Conservation (phyloP, 106 monocot genomes). For the Hemerocallis citrina region DNA sequence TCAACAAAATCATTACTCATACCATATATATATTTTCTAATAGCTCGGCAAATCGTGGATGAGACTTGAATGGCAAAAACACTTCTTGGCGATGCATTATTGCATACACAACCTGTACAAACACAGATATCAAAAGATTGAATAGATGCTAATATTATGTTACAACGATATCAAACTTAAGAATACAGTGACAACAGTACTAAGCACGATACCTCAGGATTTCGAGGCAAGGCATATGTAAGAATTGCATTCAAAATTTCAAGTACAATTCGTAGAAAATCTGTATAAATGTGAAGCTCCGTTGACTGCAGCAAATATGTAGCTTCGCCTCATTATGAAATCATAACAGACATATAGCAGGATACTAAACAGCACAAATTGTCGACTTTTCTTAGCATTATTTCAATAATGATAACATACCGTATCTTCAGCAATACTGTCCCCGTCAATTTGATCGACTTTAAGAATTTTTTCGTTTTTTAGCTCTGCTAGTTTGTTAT, state of each 20-base stretch:
- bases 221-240: constrained; percentile 79
- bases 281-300: constrained; percentile 94
- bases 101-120: constrained; percentile 85
- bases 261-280: constrained; percentile 86
- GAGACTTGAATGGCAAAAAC: constrained; percentile 90
- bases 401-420: constrained; percentile 24
- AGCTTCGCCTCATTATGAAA: constrained; percentile 3
- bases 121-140: background rate
- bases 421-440: constrained; percentile 52
- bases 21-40: constrained; percentile 91
- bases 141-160: background rate
- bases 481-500: constrained; percentile 74
- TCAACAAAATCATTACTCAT: no score
- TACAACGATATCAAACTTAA: background rate
- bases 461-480: constrained; percentile 50
- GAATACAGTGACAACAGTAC: background rate
- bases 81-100: constrained; percentile 90
- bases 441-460: constrained; percentile 42
- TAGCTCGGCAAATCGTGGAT: constrained; percentile 88
- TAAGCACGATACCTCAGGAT: constrained; percentile 66
- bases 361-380: background rate
- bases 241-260: constrained; percentile 95
- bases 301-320: constrained; percentile 54
- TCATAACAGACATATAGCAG: constrained; percentile 4
- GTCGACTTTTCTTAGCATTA: background rate